These are phyloP conservation scores for Fraxinus pennsylvanica DNA, from an alignment of 257 asterid species.

Conservation along the genomic window DNA sequence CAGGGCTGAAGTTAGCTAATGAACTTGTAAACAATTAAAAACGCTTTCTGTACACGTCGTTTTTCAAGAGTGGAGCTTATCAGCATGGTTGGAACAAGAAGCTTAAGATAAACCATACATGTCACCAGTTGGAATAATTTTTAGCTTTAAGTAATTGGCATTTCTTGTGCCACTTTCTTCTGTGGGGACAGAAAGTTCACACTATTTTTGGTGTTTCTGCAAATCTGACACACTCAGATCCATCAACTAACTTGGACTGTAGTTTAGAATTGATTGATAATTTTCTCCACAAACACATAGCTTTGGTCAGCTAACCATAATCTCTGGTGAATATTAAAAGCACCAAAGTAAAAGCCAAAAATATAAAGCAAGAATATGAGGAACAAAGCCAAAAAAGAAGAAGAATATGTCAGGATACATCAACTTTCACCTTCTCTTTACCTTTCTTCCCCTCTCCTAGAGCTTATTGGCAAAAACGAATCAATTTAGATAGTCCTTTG, in stretches of 20 bases:
- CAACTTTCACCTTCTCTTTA: slow-evolving; percentile 33
- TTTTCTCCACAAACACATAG: slow-evolving; percentile 29
- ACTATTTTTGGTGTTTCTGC: background rate
- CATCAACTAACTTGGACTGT: slow-evolving; percentile 34
- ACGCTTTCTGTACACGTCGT: background rate
- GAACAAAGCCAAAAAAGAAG: background rate
- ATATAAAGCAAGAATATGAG: slow-evolving; percentile 13
- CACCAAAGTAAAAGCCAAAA: slow-evolving; percentile 31
- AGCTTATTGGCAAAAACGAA: background rate
- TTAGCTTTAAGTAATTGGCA: slow-evolving; percentile 11
- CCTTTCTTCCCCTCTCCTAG: slow-evolving; percentile 35
- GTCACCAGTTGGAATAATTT: background rate
- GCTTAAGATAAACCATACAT: slow-evolving; percentile 2
- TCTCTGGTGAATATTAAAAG: background rate
- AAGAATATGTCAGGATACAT: slow-evolving; percentile 20
- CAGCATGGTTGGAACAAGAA: background rate
- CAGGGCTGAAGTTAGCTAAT: background rate
- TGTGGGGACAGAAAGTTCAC: slow-evolving; percentile 28
- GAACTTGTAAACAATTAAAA: background rate
- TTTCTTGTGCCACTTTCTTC: slow-evolving; percentile 29
- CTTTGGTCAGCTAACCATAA: slow-evolving; percentile 51
- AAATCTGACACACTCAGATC: slow-evolving; percentile 23
- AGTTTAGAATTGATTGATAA: slow-evolving; percentile 18
- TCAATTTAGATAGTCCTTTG: slow-evolving; percentile 4
- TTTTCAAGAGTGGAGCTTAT: background rate